phyloP scores from a whole-genome alignment of 2,329 filamentous ascomycete genomes.

The Reticulascus tulasneorum region DNA sequence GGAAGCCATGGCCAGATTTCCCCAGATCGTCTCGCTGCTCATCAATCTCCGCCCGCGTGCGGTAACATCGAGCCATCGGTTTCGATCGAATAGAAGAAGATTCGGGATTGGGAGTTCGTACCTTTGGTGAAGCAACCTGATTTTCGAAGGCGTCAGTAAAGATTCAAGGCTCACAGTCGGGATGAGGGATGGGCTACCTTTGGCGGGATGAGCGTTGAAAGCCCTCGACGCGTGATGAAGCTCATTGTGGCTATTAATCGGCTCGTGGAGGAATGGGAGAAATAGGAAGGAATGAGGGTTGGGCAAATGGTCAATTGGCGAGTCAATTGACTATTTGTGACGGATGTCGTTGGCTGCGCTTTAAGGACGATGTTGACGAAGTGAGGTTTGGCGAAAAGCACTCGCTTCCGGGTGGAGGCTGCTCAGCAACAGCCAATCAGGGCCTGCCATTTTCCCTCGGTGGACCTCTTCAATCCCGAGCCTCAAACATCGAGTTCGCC shows the following conservation, averaged over 20 bases:
- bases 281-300: slow-evolving; percentile 18
- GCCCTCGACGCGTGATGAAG: slow-evolving; percentile 82
- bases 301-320: slow-evolving; percentile 12
- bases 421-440: slow-evolving; percentile 43
- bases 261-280: slow-evolving; percentile 18
- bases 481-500: slow-evolving; percentile 15
- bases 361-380: slow-evolving; percentile 13
- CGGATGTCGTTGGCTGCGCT: slow-evolving; percentile 12
- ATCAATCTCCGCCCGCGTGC: slow-evolving; percentile 5
- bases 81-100: slow-evolving; percentile 5
- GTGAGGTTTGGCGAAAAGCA: slow-evolving; percentile 40
- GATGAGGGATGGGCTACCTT: slow-evolving; percentile 63
- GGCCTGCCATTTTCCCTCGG: slow-evolving; percentile 16
- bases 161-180: slow-evolving; percentile 1
- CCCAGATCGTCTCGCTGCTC: slow-evolving; percentile 6
- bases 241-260: slow-evolving; percentile 68
- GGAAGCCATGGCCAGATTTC: too few relatives aligned
- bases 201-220: slow-evolving; percentile 97
- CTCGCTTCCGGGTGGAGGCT: slow-evolving; percentile 41
- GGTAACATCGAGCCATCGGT: slow-evolving; percentile 3
- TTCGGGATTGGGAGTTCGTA: slow-evolving; percentile 47
- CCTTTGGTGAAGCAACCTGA: slow-evolving; percentile 78
- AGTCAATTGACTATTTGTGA: slow-evolving; percentile 14
- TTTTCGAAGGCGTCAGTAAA: slow-evolving; percentile 5
- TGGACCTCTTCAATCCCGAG: slow-evolving; percentile 14